phyloP scores from a whole-genome alignment of 2,329 filamentous ascomycete genomes.

The Tolypocladium inflatum region DNA sequence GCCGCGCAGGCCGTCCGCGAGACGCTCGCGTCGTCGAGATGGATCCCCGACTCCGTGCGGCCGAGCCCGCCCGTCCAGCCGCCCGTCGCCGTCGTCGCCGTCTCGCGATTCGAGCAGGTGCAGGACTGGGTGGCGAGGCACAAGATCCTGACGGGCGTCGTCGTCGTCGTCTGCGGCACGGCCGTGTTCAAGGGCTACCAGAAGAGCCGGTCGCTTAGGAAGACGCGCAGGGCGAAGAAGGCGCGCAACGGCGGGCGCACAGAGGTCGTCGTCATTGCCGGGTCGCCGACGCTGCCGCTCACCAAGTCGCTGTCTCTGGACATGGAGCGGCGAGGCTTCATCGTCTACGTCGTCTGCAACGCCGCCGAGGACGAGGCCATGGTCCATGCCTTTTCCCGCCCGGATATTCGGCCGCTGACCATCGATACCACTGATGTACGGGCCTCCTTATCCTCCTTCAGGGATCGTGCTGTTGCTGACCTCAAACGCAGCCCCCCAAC shows the following conservation, averaged over 20 bases:
- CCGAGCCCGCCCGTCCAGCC: constrained; percentile 39
- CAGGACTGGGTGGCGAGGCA: constrained; percentile 66
- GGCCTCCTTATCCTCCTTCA: constrained; percentile 6
- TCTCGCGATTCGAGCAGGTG: constrained; percentile 38
- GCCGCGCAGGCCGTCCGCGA: constrained; percentile 64
- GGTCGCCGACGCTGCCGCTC: constrained; percentile 76
- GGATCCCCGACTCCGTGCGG: constrained; percentile 63
- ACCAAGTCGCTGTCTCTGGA: constrained; percentile 77
- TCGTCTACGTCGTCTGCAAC: constrained; percentile 83
- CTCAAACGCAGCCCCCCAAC: constrained; percentile 46
- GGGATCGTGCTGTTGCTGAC: background rate
- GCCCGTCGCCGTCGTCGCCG: constrained; percentile 22
- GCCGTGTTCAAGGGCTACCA: constrained; percentile 42
- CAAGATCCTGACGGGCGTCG: constrained; percentile 61
- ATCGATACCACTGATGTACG: constrained; percentile 75
- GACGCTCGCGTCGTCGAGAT: constrained; percentile 54
- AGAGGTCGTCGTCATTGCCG: constrained; percentile 82
- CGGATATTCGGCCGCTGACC: constrained; percentile 72
- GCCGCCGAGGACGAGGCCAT: constrained; percentile 76
- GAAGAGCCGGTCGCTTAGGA: constrained; percentile 47
- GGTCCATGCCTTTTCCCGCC: constrained; percentile 65
- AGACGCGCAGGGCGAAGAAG: constrained; percentile 64
- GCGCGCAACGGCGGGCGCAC: constrained; percentile 75
- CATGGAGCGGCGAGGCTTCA: constrained; percentile 82
- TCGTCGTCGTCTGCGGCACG: constrained; percentile 65